Evolutionary conservation across 116 monocot genomes (phyloP), one percentile per base, ranked within the genome.

Genomic region (Phalaenopsis hybrid): DNA sequence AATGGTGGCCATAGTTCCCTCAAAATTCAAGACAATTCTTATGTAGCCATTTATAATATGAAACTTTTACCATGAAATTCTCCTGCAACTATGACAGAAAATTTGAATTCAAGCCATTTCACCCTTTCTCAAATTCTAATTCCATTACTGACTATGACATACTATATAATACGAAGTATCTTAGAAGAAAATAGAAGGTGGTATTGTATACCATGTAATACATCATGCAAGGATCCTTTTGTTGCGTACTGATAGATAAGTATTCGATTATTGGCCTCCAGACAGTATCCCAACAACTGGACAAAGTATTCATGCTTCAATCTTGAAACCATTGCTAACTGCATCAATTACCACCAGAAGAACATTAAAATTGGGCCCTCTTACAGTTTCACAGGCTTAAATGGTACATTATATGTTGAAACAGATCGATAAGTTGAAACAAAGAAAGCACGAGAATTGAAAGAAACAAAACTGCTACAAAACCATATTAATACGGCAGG

Each of bases 211-310:
- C 95, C 96, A 81, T 96, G 96, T 28, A 96, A 57, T 74, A 86
- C 86, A 67, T 96, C 96, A 77, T 90, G 93, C n/a, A 96, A 85
- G 61, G 96, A 96, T 17, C 96, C 96, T 79, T 85, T 89, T 1
- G 88, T 86, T 12, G 96, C 96, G 77, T 90, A 90, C 52, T 96
- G 83, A 33, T 96, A 93, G 5, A 88, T 82, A 84, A 96, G 63
- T 50, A 96, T 91, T 79, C 93, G 77, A 67, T 90, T 90, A 80
- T 88, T 86, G 20, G 76, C 86, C 79, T 96, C 93, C 79, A 96
- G 78, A 79, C 93, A 96, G 81, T 93, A 96, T 0, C 96, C 93
- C 68, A 93, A 46, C 74, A 96, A 70, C 78, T 89, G 81, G 15
- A 90, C 82, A 68, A 91, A 96, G 45, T 86, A 89, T 8, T 93